Conservation (phyloP, 208 protist species). For the Acanthamoeba royreba region DNA sequence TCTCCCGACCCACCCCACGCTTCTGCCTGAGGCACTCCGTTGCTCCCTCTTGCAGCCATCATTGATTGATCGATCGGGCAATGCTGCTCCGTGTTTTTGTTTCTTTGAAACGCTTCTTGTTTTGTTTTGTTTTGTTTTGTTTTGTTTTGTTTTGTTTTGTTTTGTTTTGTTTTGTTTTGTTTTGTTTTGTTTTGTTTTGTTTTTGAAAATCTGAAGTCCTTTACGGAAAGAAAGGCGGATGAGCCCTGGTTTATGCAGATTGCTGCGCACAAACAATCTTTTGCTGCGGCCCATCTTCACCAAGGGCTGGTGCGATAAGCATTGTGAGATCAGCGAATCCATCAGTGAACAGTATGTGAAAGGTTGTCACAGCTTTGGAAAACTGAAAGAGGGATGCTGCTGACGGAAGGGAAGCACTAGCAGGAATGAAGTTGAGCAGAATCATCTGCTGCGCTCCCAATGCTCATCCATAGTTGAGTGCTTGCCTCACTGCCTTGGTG, state of each 20-base stretch:
- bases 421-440: neutral
- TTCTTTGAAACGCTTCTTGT: neutral
- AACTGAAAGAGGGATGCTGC: neutral
- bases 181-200: neutral
- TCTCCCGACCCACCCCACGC: too few relatives aligned
- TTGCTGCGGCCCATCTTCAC: too few relatives aligned
- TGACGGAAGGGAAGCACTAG: neutral
- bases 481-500: neutral
- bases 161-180: neutral
- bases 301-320: neutral
- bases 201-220: too few relatives aligned
- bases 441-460: constrained; percentile 34
- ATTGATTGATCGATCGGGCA: too few relatives aligned
- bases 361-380: neutral
- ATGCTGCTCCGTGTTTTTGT: too few relatives aligned
- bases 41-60: too few relatives aligned
- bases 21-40: too few relatives aligned
- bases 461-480: constrained; percentile 28
- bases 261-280: too few relatives aligned
- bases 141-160: neutral
- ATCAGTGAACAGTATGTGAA: neutral
- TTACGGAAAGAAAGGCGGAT: too few relatives aligned
- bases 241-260: too few relatives aligned
- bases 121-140: neutral
- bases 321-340: neutral